Conservation (phyloP, 73 alveolate genomes). For the Durusdinium trenchii region DNA sequence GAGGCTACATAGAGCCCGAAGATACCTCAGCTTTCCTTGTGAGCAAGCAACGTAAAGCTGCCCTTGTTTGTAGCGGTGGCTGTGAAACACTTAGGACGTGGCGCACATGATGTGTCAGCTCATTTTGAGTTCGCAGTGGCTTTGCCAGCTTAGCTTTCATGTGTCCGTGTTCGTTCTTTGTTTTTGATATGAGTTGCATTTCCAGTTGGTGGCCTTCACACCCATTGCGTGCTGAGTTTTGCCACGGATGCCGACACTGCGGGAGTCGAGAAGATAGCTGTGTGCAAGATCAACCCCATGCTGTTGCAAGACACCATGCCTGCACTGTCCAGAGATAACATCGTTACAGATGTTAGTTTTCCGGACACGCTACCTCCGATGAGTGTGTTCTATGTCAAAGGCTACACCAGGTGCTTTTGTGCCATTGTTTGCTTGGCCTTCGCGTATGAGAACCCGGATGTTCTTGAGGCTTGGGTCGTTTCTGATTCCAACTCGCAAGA, state of each 20-base stretch:
- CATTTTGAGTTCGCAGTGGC: background rate
- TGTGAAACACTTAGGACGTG: background rate
- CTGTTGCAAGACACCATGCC: background rate
- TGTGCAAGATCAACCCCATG: background rate
- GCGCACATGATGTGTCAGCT: background rate
- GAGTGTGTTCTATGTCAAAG: background rate
- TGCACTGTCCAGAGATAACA: background rate
- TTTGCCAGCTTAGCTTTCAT: background rate
- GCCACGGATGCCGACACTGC: background rate
- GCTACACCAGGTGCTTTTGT: background rate
- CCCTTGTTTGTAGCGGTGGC: background rate
- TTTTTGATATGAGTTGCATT: too few species aligned
- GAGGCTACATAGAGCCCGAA: background rate
- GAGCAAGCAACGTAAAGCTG: too few species aligned
- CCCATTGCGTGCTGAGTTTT: background rate
- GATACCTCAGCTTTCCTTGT: background rate
- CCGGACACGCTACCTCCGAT: background rate
- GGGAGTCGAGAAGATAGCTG: background rate
- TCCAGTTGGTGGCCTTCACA: background rate
- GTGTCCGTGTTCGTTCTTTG: too few species aligned
- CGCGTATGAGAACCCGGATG: background rate
- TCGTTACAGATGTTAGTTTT: background rate
- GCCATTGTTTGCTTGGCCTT: background rate
- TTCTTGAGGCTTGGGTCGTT: background rate
- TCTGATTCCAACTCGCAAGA: too few species aligned